Evolutionary conservation across 805 yeast species (phyloP).

Genomic region (Saccharomyces mikatae): DNA sequence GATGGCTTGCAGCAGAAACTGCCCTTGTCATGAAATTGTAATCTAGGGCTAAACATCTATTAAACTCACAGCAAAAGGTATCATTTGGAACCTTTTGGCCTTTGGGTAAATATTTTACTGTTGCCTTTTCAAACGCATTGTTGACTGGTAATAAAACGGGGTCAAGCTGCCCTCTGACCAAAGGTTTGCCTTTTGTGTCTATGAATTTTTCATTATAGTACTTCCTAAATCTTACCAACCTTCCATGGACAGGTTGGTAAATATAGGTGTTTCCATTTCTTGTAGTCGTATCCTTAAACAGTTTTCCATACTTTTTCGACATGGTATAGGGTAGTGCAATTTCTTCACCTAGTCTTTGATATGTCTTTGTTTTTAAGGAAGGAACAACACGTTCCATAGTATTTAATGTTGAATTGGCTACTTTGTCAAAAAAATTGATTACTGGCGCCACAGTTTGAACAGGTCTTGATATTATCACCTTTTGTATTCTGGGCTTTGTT

Average conservation of each 20-base stretch:
- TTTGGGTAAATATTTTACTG: constrained; percentile 41
- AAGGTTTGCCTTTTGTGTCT: constrained; percentile 55
- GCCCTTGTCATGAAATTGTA: constrained; percentile 34
- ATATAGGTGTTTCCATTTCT: constrained; percentile 31
- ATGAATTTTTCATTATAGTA: constrained; percentile 43
- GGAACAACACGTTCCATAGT: constrained; percentile 56
- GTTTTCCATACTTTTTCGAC: constrained; percentile 34
- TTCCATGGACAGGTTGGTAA: constrained; percentile 42
- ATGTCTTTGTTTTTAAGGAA: constrained; percentile 45
- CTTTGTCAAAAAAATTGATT: constrained; percentile 41
- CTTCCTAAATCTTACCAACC: constrained; percentile 41
- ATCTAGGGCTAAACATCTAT: constrained; percentile 41
- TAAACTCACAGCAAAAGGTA: constrained; percentile 47
- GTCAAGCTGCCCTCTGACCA: constrained; percentile 54
- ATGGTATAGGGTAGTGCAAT: constrained; percentile 45
- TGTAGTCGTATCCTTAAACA: constrained; percentile 27
- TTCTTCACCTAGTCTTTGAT: constrained; percentile 40
- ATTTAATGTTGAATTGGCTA: constrained; percentile 47
- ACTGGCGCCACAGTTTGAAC: constrained; percentile 37
- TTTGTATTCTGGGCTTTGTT: constrained; percentile 28
- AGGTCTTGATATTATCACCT: constrained; percentile 24
- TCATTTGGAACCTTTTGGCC: constrained; percentile 36
- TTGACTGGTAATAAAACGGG: constrained; percentile 58
- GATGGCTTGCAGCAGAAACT: constrained; percentile 29
- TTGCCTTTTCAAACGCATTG: constrained; percentile 39